Evolutionary conservation across 106 monocot species (phyloP), one percentile per base, ranked within the genome.

Genomic region (Amphibolis antarctica): DNA sequence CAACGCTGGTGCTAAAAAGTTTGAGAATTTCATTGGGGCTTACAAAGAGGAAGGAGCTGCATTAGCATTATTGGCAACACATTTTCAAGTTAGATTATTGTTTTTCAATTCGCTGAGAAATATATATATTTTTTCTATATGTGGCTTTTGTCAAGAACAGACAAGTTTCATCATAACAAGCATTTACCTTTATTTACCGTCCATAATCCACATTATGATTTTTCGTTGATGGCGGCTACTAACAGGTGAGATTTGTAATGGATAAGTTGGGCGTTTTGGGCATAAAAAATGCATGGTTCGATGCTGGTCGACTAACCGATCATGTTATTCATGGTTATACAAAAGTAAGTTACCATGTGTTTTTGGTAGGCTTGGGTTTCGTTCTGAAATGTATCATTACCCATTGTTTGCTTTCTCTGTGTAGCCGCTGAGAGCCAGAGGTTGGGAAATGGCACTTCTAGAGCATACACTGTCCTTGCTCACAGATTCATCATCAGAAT

Each of bases 261-360:
- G 82, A 85, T 66, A 93, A 85, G 67, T 93, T 88, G 77, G 85
- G 93, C 18, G 63, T 75, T 62, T 13, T 55, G 44, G 77, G 71
- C 15, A 31, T 93, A 46, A 68, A 77, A 25, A 85, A 85, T 75
- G 68, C 93, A 68, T 93, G 88, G 88, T 93, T 63, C 66, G 83
- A 88, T 82, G 79, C 88, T 66, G 83, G 46, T 43, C 67, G 81
- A 70, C 70, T 83, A n/a, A 80, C 76, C 4, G 82, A 85, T 72
- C 61, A 85, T 76, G 81, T 83, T 54, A 42, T 93, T 48, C 70
- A 85, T 69, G 88, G 93, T 51, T 93, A 93, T 54, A 88, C 88
- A 49, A 93, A 88, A 81, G 93, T 83, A 28, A 67, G 63, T 42
- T 25, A 36, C 17, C 27, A 63, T 1, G 9, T 36, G 0, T 60